Percentiles rank a stretch among this genome's conserved stretches.
phyloP scores from a whole-genome alignment of 495 filamentous ascomycete species.

The Penicillium diatomitis region DNA sequence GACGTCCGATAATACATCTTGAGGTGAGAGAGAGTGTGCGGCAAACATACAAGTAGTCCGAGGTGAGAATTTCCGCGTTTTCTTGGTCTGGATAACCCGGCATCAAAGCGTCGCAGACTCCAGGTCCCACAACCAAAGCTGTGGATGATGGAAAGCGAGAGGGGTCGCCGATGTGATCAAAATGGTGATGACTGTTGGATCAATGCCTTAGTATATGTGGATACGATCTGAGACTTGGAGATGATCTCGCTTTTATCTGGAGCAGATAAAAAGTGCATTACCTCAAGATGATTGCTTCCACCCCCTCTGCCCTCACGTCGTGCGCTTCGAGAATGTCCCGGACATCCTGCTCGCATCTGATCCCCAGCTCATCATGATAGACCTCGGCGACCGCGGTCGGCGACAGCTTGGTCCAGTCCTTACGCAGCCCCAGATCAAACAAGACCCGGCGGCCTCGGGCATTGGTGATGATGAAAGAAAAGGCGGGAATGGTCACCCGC shows the following conservation, averaged over 20 bases:
- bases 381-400: background rate
- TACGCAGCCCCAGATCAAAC: background rate
- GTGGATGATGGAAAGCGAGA: slow-evolving; percentile 37
- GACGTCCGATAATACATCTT: background rate
- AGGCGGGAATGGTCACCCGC: background rate
- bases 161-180: slow-evolving; percentile 48
- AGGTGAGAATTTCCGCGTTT: slow-evolving; percentile 6
- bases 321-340: background rate
- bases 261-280: background rate
- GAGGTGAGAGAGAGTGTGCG: background rate
- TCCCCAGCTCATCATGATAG: background rate
- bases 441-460: background rate
- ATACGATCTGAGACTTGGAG: no score
- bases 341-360: background rate
- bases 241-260: background rate
- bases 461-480: background rate
- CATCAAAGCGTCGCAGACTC: slow-evolving; percentile 30
- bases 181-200: slow-evolving; percentile 40
- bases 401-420: background rate
- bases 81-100: slow-evolving; percentile 37
- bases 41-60: slow-evolving; percentile 32
- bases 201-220: background rate
- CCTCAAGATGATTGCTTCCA: background rate
- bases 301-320: background rate
- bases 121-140: slow-evolving; percentile 42